These are phyloP conservation scores for Calocybe gambosa DNA, from an alignment of 1,284 basidiomycete species.

Conservation along the genomic window DNA sequence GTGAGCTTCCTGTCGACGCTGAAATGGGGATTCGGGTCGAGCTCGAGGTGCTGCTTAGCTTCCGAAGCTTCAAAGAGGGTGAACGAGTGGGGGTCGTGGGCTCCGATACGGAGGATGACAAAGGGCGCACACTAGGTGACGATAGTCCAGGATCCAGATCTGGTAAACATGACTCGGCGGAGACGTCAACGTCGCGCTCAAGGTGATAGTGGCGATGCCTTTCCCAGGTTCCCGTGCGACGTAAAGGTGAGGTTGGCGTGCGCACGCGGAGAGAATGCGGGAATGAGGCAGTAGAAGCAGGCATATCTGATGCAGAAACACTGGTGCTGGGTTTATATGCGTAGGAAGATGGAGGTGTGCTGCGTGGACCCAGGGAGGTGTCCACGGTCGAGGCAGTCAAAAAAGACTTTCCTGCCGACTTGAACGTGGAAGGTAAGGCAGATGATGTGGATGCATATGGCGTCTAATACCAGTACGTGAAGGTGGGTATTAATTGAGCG, in stretches of 20 bases:
- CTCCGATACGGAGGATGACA: not conserved
- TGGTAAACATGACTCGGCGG: not conserved
- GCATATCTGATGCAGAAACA: constrained; percentile 3
- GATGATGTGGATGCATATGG: constrained; percentile 10
- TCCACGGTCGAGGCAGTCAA: not conserved
- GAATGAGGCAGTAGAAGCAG: constrained; percentile 6
- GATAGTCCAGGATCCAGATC: constrained; percentile 1
- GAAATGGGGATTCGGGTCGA: constrained; percentile 11
- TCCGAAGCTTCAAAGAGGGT: not conserved
- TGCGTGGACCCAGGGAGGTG: not conserved
- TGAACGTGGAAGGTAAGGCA: constrained; percentile 1
- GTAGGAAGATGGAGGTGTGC: not conserved
- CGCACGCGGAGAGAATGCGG: constrained; percentile 6
- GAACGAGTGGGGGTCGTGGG: constrained; percentile 8
- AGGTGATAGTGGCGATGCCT: constrained; percentile 19
- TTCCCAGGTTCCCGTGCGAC: constrained; percentile 6
- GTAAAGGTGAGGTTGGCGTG: not conserved
- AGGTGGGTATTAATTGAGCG: not conserved
- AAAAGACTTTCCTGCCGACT: not conserved
- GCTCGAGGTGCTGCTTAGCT: constrained; percentile 1
- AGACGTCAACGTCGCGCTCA: constrained; percentile 3
- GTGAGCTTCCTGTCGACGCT: constrained; percentile 6
- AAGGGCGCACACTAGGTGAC: not conserved
- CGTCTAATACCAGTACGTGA: constrained; percentile 7
- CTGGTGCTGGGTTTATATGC: constrained; percentile 1